Evolutionary conservation across 768 basidiomycete genomes (phyloP).

Genomic region (Tubosaeta sp.): DNA sequence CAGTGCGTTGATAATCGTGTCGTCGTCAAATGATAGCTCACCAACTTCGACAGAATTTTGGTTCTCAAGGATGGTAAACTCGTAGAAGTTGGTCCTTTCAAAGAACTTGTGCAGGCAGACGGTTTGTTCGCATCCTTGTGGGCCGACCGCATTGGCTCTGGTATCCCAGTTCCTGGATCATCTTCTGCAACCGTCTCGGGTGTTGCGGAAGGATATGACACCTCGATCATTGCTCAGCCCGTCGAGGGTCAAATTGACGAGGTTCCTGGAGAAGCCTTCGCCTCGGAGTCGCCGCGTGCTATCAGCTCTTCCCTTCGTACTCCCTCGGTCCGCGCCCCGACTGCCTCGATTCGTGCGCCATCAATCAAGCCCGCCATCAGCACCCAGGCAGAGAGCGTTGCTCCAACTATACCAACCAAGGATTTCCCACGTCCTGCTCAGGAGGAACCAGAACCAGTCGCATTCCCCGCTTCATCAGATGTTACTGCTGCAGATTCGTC

Average conservation of each 20-base stretch:
- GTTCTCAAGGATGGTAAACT: slow-evolving; percentile 90
- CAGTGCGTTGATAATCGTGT: slow-evolving; percentile 38
- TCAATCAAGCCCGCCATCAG: slow-evolving; percentile 23
- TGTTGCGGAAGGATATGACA: slow-evolving; percentile 25
- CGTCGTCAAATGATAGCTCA: background rate
- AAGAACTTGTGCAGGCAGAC: slow-evolving; percentile 66
- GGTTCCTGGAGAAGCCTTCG: slow-evolving; percentile 7
- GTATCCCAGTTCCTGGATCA: slow-evolving; percentile 37
- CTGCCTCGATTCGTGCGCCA: slow-evolving; percentile 16
- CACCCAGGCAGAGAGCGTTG: slow-evolving; percentile 19
- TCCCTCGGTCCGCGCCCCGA: slow-evolving; percentile 13
- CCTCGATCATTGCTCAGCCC: slow-evolving; percentile 11
- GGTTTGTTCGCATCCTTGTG: slow-evolving; percentile 85
- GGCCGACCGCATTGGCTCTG: slow-evolving; percentile 74
- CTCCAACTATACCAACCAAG: slow-evolving; percentile 27
- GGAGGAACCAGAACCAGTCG: slow-evolving; percentile 7
- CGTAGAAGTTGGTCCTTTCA: slow-evolving; percentile 76
- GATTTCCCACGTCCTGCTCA: slow-evolving; percentile 29
- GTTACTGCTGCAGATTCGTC: slow-evolving; percentile 29
- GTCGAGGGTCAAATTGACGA: slow-evolving; percentile 15
- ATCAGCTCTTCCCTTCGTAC: slow-evolving; percentile 15
- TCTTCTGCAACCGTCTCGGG: slow-evolving; percentile 25
- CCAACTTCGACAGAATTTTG: slow-evolving; percentile 55
- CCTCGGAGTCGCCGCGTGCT: slow-evolving; percentile 15
- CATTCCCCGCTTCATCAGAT: slow-evolving; percentile 11